Conservation (phyloP, 1,284 basidiomycete species). For the Anthracocystis walkeri region DNA sequence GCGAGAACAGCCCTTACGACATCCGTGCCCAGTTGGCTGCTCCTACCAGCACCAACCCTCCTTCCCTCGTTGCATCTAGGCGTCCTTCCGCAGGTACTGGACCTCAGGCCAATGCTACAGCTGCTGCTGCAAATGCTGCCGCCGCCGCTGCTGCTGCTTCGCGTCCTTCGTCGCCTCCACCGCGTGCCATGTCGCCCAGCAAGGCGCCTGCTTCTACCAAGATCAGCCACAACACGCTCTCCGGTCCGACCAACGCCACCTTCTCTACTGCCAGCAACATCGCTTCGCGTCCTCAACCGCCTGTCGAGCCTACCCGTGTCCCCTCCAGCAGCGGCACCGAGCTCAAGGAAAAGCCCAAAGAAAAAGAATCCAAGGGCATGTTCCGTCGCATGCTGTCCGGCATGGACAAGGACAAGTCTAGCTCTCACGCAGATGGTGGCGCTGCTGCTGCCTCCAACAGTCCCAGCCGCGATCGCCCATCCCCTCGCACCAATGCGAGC, state of each 20-base stretch:
- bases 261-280: conserved; percentile 13
- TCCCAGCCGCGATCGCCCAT: conserved; percentile 38
- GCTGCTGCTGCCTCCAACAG: conserved; percentile 16
- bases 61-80: conserved; percentile 32
- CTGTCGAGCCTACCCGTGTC: conserved; percentile 19
- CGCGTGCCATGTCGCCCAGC: conserved; percentile 58
- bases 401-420: conserved; percentile 37
- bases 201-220: conserved; percentile 51
- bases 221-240: conserved; percentile 47
- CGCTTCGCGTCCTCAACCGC: conserved; percentile 17
- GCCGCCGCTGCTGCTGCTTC: conserved; percentile 22
- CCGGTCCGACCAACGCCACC: conserved; percentile 14
- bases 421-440: conserved; percentile 10
- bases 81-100: conserved; percentile 29
- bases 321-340: conserved; percentile 19
- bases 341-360: conserved; percentile 51
- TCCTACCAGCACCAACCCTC: conserved; percentile 31
- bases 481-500: conserved; percentile 31
- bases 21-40: conserved; percentile 31
- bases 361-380: conserved; percentile 62
- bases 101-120: conserved; percentile 7
- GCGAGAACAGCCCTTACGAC: conserved; percentile 58
- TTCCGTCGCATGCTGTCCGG: conserved; percentile 66
- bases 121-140: conserved; percentile 6
- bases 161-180: conserved; percentile 53